Base-by-base conservation (phyloP, 768 basidiomycete species). In the Butyriboletus loyo region DNA sequence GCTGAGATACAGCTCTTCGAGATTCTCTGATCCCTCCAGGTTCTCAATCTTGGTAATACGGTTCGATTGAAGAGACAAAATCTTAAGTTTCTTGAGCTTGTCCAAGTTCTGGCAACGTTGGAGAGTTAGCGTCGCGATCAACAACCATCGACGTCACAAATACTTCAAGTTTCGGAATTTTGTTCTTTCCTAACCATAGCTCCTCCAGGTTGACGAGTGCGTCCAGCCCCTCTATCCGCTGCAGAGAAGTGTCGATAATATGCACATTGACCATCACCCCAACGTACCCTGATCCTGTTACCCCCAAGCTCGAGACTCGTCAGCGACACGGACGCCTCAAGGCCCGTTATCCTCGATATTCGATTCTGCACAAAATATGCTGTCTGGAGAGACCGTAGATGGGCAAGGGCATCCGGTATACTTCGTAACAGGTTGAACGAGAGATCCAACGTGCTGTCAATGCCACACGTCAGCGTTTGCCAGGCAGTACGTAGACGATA, bases 131-230 rank as follows among this genome's bases (percentile, higher is more conserved):
- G 30, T 48, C 27, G 28, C 39, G 14, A 21, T 19, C 21, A 27
- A 24, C 3, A 11, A 1, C 14, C 17, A 37, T 27, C 5, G 8
- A 40, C 4, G 1, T 32, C 13, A 10, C 7, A 54, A 21, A 27
- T 45, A 91, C 92, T 79, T 95, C 89, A 5, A 99, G 79, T 67
- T 83, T 86, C 7, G 85, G 67, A 52, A 99, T 92, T 74, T 98
- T 99, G 68, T 99, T 99, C 79, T 99, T 99, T 8, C 97, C 97
- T 3, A 98, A 72, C 93, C 96, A 98, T 3, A 99, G 75, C 62
- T 98, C 94, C 59, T 94, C 91, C 10, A 99, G 74, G 58, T 87
- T 89, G 1, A 85, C 81, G 35, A 97, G 73, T 1, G 81, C 76
- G 11, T 91, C 90, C 4, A 98, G 70, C 36, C 87, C 86, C 67